Base-by-base conservation (phyloP, 257 asterid species). In the Solanum sitiens region DNA sequence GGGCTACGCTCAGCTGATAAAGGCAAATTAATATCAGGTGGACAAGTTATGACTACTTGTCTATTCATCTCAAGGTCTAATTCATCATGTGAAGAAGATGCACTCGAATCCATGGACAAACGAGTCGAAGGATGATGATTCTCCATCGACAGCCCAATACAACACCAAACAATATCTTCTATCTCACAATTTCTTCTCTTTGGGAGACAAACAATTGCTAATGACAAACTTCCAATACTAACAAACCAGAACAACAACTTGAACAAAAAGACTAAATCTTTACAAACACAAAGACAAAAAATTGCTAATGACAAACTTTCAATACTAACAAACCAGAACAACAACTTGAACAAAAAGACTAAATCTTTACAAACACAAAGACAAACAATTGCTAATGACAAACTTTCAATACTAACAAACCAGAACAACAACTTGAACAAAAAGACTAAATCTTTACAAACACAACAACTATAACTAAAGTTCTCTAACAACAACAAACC, bases 71-170 rank as follows among this genome's bases (percentile, higher is more conserved):
- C 98, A 7, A 95, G 95, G 90, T 94, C 96, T 45, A 96, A 88
- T 25, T 95, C 98, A 40, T 92, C 96, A 63, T 96, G 99, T 3
- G 98, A 88, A 1, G 98, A 93, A 8, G 98, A 93, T 74, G 96
- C 98, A 83, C 97, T 96, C 74, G 98, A 95, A 92, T 95, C 99
- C 98, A 96, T 96, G 87, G 99, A 95, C 85, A 96, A 90, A 47
- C 92, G 94, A 90, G 98, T 95, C 72, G 98, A 96, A 88, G 99
- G 99, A 89, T 94, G 99, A 88, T 94, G 97, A 89, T 93, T 96
- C 91, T 96, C 98, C 95, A 94, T 94, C 85, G 94, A 90, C 59
- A 95, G 87, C 87, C 87, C 87, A 83, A 96, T 95, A 70, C 39
- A 68, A 32, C 18, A 71, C 94, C 93, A 86, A 95, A 94, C 86